Base-by-base conservation (phyloP, 163 green algal species). In the Picocystis sp. region DNA sequence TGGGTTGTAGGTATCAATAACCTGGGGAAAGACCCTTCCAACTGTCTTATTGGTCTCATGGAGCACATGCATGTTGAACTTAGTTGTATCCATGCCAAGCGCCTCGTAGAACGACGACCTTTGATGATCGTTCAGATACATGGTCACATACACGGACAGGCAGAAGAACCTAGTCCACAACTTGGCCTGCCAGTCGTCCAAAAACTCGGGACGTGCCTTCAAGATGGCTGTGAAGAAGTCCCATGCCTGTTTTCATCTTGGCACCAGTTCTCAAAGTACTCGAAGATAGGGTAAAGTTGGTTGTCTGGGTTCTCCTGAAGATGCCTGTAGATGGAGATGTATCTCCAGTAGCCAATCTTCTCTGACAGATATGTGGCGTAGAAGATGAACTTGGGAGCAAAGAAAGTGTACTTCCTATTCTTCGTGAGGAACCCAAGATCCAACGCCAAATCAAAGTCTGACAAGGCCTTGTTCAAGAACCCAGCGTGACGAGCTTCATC, bases 241-340 rank as follows among this genome's bases (percentile, higher is more conserved):
- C 65, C 74, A 44, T 77, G 69, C 35, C 69, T 48, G 62, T 70
- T 73, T 55, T 77, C 69, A 46, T 77, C 69, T 58, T 95, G 87
- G 79, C 89, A 97, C 89, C 89, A 98, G 79, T 95, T 95, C 83
- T 97, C 89, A 66, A 98, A 97, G 75, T 97, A 95, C 67, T 92
- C 77, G 59, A 98, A 97, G 50, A 98, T 77, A 3, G 86, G 86
- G 77, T 97, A 98, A 53, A 95, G 67, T 81, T 92, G 83, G 74
- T 81, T 83, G 60, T 93, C 82, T 11, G 89, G 89, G 74, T 95
- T 92, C 58, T 79, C 66, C 81, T 96, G 80, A 69, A 96, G 75
- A 73, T 95, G 86, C 43, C 83, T 69, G 75, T 94, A 96, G 76
- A 97, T 97, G 63, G 70, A 83, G 75, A 98, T 98, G 80, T 98